Evolutionary conservation across 2,329 filamentous ascomycete genomes (phyloP).

Genomic region (Ophidiomyces ophidiicola): DNA sequence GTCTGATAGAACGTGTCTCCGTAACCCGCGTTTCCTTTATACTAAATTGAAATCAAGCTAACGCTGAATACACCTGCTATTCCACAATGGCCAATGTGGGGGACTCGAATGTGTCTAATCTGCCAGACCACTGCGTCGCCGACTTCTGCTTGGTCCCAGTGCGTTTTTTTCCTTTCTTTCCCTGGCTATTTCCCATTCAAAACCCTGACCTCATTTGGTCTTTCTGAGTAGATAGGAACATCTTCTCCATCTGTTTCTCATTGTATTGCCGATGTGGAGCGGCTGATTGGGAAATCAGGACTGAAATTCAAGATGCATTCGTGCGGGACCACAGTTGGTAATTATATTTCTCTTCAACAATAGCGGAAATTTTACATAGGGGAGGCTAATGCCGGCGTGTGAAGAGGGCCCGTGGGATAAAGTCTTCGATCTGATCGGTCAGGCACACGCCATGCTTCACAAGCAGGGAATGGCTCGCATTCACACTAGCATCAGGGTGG

Average conservation of each 20-base stretch:
- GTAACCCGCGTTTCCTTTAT: no score
- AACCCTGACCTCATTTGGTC: neutral
- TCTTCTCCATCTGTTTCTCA: slow-evolving; percentile 61
- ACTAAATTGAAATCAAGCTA: no score
- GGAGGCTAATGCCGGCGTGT: slow-evolving; percentile 5
- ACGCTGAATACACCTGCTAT: neutral
- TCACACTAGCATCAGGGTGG: slow-evolving; percentile 78
- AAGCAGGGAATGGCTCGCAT: slow-evolving; percentile 65
- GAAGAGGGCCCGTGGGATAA: slow-evolving; percentile 83
- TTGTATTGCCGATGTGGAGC: slow-evolving; percentile 81
- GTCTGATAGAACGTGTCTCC: no score
- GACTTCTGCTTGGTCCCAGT: slow-evolving; percentile 88
- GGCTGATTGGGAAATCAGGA: slow-evolving; percentile 66
- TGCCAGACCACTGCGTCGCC: slow-evolving; percentile 57
- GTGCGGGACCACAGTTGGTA: slow-evolving; percentile 84
- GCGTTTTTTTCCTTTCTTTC: slow-evolving; percentile 22
- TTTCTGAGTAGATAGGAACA: slow-evolving; percentile 79
- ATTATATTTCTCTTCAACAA: slow-evolving; percentile 23
- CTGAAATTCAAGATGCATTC: slow-evolving; percentile 83
- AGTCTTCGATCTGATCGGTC: slow-evolving; percentile 74
- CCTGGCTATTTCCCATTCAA: neutral
- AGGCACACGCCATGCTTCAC: slow-evolving; percentile 69
- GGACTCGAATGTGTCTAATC: slow-evolving; percentile 43
- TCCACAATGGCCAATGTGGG: slow-evolving; percentile 8
- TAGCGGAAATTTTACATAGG: neutral